A percentile compares a stretch with the other conserved stretches of the same genome.
These are phyloP conservation scores for Styphnolobium japonicum DNA, from an alignment of 306 rosid genomes.

Conservation along the genomic window DNA sequence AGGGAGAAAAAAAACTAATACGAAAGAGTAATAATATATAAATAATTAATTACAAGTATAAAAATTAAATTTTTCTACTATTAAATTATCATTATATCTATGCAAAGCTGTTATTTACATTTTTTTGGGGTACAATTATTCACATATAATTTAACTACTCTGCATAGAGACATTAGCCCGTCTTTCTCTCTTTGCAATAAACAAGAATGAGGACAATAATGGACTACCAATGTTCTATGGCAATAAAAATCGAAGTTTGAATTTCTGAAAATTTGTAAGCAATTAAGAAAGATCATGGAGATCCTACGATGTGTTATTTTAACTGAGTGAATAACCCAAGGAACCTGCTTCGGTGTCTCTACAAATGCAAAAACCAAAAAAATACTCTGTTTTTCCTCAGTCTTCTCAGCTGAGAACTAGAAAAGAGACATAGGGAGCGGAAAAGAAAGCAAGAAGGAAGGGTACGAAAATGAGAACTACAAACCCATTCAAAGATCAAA, in stretches of 20 bases:
- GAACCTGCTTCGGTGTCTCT: neutral
- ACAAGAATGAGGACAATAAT: neutral
- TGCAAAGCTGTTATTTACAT: neutral
- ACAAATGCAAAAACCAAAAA: constrained; percentile 4
- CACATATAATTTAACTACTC: neutral
- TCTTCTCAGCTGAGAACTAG: neutral
- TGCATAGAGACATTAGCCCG: neutral
- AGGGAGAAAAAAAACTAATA: neutral
- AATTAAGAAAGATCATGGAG: constrained; percentile 17
- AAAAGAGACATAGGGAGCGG: neutral
- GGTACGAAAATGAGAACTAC: constrained; percentile 34
- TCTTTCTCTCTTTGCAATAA: neutral
- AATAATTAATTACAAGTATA: neutral
- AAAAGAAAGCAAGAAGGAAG: constrained; percentile 1
- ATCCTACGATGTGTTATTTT: neutral
- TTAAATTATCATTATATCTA: no score
- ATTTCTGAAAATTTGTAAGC: constrained; percentile 9
- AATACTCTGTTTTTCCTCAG: neutral
- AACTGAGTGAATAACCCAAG: constrained; percentile 6
- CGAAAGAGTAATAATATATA: no score
- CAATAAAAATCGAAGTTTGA: neutral
- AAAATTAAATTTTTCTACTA: no score
- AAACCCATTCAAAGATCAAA: constrained; percentile 47
- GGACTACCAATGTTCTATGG: neutral
- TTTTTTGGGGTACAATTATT: no score